These are phyloP conservation scores for Alternaria gansuensis DNA, from an alignment of 2,329 filamentous ascomycete genomes.

Conservation along the genomic window DNA sequence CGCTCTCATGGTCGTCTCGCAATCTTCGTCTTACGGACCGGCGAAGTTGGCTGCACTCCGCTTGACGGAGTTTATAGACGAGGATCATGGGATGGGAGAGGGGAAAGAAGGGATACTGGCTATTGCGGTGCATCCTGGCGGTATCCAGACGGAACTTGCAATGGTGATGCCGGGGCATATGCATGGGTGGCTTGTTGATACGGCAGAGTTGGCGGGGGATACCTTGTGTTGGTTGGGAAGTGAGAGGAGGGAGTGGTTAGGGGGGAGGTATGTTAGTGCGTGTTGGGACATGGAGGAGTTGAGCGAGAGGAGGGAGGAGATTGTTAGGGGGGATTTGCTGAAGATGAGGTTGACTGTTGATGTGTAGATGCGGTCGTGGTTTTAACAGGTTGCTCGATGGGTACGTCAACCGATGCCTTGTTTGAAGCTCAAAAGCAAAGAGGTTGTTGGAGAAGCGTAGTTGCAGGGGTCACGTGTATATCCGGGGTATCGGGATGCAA, in stretches of 20 bases:
- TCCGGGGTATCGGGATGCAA: slow-evolving; percentile 1
- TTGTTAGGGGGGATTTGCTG: slow-evolving; percentile 27
- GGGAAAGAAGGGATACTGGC: slow-evolving; percentile 30
- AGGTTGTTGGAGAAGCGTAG: neutral
- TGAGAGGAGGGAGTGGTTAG: slow-evolving; percentile 39
- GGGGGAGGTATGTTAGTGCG: slow-evolving; percentile 38
- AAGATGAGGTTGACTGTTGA: slow-evolving; percentile 30
- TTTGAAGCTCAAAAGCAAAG: neutral
- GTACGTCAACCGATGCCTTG: neutral
- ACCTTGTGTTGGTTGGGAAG: slow-evolving; percentile 38
- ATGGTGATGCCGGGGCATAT: slow-evolving; percentile 19
- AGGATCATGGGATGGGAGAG: slow-evolving; percentile 46
- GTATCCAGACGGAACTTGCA: slow-evolving; percentile 27
- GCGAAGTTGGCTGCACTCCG: slow-evolving; percentile 61
- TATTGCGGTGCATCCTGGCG: slow-evolving; percentile 39
- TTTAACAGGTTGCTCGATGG: neutral
- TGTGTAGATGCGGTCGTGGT: neutral
- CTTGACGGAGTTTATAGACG: slow-evolving; percentile 60
- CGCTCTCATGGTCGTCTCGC: slow-evolving; percentile 30
- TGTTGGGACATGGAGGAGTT: slow-evolving; percentile 48
- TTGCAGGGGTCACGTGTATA: neutral
- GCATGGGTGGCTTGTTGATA: slow-evolving; percentile 30
- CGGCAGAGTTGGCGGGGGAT: slow-evolving; percentile 40
- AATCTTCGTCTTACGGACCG: slow-evolving; percentile 54
- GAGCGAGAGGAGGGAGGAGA: slow-evolving; percentile 22